Evolutionary conservation across 208 protist genomes (phyloP).

Genomic region (Leishmania braziliensis): DNA sequence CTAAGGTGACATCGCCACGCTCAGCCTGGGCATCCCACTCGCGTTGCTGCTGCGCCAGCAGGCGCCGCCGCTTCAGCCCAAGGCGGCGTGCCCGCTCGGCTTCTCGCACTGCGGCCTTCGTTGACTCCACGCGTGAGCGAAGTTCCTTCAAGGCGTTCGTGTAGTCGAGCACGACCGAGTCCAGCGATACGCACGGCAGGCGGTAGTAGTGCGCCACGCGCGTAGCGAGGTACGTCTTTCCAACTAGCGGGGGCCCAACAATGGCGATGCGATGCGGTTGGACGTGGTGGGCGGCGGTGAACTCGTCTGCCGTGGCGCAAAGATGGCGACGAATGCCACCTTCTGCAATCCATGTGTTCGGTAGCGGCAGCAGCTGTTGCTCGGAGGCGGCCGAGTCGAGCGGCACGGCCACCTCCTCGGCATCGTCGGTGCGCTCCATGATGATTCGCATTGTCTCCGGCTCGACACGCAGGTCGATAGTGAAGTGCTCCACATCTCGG

Average conservation of each 20-base stretch:
- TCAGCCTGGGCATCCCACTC: conserved; percentile 28
- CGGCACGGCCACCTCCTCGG: conserved; percentile 23
- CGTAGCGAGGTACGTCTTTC: conserved; percentile 79
- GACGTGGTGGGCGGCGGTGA: conserved; percentile 59
- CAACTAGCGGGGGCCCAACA: conserved; percentile 88
- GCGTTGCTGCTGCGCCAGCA: conserved; percentile 37
- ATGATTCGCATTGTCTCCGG: conserved; percentile 66
- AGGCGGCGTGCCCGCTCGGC: conserved; percentile 51
- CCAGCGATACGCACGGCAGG: conserved; percentile 49
- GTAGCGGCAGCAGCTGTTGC: conserved; percentile 3
- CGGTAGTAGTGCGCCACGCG: conserved; percentile 77
- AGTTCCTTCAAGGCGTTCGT: conserved; percentile 43
- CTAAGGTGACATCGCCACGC: neutral
- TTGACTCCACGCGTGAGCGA: conserved; percentile 31
- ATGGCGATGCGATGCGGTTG: conserved; percentile 83
- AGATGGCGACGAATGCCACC: conserved; percentile 78
- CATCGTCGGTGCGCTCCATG: conserved; percentile 68
- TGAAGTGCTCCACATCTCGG: conserved; percentile 86
- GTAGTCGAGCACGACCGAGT: conserved; percentile 58
- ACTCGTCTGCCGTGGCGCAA: conserved; percentile 78
- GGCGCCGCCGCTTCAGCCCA: conserved; percentile 61
- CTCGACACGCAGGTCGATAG: conserved; percentile 84
- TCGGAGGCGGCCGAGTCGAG: conserved; percentile 7
- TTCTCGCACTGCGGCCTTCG: conserved; percentile 30
- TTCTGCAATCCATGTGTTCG: conserved; percentile 73